Percentiles rank a stretch among this genome's conserved stretches.
These are phyloP conservation scores for Eremothecium sinecaudum DNA, from an alignment of 1,139 yeast genomes.

Conservation along the genomic window DNA sequence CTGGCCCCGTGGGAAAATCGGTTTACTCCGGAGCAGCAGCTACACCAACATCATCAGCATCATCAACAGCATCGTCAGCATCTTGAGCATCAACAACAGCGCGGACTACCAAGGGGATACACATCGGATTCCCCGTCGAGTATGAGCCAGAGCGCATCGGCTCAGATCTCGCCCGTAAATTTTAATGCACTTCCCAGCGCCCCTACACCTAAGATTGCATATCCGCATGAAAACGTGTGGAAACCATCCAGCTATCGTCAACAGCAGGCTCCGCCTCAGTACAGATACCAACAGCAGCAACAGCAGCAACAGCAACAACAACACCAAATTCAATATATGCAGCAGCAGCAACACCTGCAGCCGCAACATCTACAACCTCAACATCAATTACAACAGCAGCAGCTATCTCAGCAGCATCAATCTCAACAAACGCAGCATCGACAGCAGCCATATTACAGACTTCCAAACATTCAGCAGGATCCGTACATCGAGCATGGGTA, in stretches of 20 bases:
- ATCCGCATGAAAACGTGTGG: constrained; percentile 1
- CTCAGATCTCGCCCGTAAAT: constrained; percentile 1
- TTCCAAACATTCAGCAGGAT: constrained; percentile 7
- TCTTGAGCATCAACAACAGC: constrained; percentile 3
- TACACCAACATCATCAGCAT: constrained; percentile 8
- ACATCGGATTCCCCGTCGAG: neutral
- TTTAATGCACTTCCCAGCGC: neutral
- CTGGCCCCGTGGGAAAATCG: constrained; percentile 6
- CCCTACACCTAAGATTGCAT: neutral
- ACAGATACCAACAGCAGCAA: constrained; percentile 7
- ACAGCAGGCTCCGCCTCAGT: constrained; percentile 7
- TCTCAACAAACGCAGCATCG: constrained; percentile 5
- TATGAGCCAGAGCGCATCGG: neutral
- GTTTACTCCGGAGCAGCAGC: constrained; percentile 6
- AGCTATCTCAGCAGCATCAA: constrained; percentile 7
- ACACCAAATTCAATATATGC: constrained; percentile 9
- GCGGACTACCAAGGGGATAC: neutral
- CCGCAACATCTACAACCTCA: constrained; percentile 6
- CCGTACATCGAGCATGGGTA: constrained; percentile 9
- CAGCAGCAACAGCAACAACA: constrained; percentile 13
- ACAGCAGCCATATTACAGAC: constrained; percentile 9
- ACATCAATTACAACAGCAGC: constrained; percentile 1
- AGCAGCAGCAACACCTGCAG: constrained; percentile 10
- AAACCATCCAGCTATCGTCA: constrained; percentile 5
- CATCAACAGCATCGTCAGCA: constrained; percentile 4